A percentile compares a stretch with the other conserved stretches of the same genome.
These are phyloP conservation scores for Ilyonectria mors-panacis DNA, from an alignment of 2,329 filamentous ascomycete genomes.

Conservation along the genomic window DNA sequence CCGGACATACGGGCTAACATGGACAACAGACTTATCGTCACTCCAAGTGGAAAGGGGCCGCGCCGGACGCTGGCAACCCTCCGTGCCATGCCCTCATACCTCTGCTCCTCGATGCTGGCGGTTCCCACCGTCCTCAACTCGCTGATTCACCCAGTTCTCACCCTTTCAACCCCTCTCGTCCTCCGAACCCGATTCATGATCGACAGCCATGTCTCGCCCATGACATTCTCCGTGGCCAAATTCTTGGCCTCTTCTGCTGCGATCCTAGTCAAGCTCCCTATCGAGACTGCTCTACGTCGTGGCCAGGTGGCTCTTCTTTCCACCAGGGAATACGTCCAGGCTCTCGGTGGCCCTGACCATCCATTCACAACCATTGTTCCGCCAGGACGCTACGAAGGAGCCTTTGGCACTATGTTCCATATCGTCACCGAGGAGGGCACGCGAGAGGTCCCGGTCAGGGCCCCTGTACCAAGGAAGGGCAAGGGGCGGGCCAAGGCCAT, in stretches of 20 bases:
- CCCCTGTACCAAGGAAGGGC: conserved; percentile 52
- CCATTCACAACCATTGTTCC: conserved; percentile 82
- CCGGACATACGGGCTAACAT: conserved; percentile 46
- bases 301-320: conserved; percentile 85
- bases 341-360: conserved; percentile 60
- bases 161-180: conserved; percentile 85
- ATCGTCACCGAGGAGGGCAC: conserved; percentile 88
- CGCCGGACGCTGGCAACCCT: conserved; percentile 85
- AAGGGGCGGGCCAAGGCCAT: conserved; percentile 51
- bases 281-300: conserved; percentile 92
- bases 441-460: conserved; percentile 59
- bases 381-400: conserved; percentile 85
- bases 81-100: conserved; percentile 82
- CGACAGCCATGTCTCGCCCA: conserved; percentile 85
- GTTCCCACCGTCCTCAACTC: conserved; percentile 91
- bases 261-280: conserved; percentile 87
- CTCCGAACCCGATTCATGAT: conserved; percentile 88
- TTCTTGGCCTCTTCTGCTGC: conserved; percentile 87
- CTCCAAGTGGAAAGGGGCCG: conserved; percentile 80
- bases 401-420: conserved; percentile 91
- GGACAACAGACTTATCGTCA: conserved; percentile 80
- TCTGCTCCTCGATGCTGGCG: conserved; percentile 79
- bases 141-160: conserved; percentile 85
- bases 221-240: conserved; percentile 84
- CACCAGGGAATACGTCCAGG: conserved; percentile 65